These are phyloP conservation scores for Vitis rupestris DNA, from an alignment of 164 flowering plant genomes.

Conservation along the genomic window DNA sequence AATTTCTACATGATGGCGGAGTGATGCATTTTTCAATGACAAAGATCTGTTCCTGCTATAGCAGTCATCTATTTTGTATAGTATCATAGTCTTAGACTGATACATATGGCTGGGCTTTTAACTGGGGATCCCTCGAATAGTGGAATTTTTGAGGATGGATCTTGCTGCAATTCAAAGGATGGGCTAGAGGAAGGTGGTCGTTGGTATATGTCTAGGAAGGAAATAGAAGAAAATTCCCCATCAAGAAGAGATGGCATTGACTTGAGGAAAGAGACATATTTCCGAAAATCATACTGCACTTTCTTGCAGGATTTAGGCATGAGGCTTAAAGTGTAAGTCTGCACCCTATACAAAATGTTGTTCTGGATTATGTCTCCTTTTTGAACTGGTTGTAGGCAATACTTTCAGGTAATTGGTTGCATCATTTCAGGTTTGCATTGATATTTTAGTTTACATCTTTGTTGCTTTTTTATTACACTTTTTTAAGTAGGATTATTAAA, in stretches of 20 bases:
- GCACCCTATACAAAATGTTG: no score
- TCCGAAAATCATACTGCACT: slow-evolving; percentile 78
- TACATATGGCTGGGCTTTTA: slow-evolving; percentile 49
- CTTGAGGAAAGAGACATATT: slow-evolving; percentile 68
- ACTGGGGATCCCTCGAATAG: slow-evolving; percentile 51
- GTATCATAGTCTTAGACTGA: not conserved
- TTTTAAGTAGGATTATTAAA: not conserved
- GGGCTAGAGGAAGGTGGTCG: slow-evolving; percentile 44
- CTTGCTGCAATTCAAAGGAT: slow-evolving; percentile 37
- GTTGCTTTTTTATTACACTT: no score
- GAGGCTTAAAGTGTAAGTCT: slow-evolving; percentile 78
- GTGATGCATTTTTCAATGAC: no score
- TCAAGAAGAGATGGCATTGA: slow-evolving; percentile 73
- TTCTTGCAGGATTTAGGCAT: slow-evolving; percentile 80
- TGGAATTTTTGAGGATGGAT: slow-evolving; percentile 39
- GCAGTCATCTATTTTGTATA: not conserved
- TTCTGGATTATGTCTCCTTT: no score
- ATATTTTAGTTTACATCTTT: no score
- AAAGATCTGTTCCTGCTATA: no score
- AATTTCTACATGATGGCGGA: no score
- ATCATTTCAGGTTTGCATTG: no score
- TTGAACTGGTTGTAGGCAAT: no score
- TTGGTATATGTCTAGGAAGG: slow-evolving; percentile 71
- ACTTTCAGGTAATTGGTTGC: no score
- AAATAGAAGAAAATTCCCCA: slow-evolving; percentile 74